phyloP scores from a whole-genome alignment of 2,329 filamentous ascomycete species.

The Cercospora sesami region DNA sequence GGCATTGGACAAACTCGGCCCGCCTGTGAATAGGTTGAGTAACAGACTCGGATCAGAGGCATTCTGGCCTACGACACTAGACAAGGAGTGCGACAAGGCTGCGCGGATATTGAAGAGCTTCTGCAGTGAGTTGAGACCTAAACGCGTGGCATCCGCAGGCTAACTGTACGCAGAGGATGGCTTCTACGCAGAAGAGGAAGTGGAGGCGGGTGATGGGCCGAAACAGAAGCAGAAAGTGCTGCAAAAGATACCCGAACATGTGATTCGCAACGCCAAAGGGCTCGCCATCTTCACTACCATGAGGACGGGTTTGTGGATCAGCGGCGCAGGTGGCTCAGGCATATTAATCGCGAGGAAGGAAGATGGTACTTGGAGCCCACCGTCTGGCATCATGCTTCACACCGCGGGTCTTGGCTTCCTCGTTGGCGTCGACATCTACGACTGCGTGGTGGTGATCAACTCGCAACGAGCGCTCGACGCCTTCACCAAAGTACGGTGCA shows the following conservation, averaged over 20 bases:
- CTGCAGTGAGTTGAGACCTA: constrained; percentile 63
- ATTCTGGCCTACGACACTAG: constrained; percentile 82
- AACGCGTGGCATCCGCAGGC: background rate
- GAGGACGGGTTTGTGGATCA: constrained; percentile 89
- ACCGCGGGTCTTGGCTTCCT: constrained; percentile 87
- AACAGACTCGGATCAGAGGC: constrained; percentile 80
- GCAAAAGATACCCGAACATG: constrained; percentile 80
- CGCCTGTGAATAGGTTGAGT: constrained; percentile 75
- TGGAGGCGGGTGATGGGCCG: constrained; percentile 50
- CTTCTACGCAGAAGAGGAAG: constrained; percentile 62
- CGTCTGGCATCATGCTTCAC: constrained; percentile 86
- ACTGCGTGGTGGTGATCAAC: constrained; percentile 92
- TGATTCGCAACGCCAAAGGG: constrained; percentile 85
- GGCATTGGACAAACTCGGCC: constrained; percentile 63
- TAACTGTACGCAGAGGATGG: constrained; percentile 57
- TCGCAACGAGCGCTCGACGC: constrained; percentile 78
- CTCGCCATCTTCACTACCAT: constrained; percentile 94
- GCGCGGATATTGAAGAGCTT: constrained; percentile 87
- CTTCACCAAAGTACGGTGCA: constrained; percentile 76
- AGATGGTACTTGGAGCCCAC: constrained; percentile 87
- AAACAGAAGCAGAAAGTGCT: constrained; percentile 64
- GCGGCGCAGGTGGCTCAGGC: constrained; percentile 85
- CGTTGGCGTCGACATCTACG: constrained; percentile 90
- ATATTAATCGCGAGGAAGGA: constrained; percentile 80
- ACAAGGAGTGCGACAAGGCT: constrained; percentile 88